These are phyloP conservation scores for Globisporangium rhizosaccharum DNA, from an alignment of 352 stramenopile species.

Conservation along the genomic window DNA sequence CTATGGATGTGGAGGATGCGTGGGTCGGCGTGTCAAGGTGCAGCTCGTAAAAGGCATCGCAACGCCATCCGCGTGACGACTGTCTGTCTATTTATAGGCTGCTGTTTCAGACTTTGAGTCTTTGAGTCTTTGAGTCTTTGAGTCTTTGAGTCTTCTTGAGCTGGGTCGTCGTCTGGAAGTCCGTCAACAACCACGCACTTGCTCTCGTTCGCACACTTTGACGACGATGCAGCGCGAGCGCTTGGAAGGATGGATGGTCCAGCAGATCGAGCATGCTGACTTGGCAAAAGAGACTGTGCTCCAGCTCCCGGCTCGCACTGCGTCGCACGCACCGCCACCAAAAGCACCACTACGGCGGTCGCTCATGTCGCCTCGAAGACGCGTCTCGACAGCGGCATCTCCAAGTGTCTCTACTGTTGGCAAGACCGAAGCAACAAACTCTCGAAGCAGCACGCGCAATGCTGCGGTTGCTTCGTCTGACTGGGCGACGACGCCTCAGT, in stretches of 20 bases:
- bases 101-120: no score
- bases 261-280: slow-evolving; percentile 63
- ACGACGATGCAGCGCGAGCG: slow-evolving; percentile 57
- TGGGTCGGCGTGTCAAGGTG: neutral
- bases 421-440: neutral
- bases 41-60: neutral
- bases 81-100: no score
- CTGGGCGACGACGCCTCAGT: neutral
- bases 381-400: neutral
- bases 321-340: neutral
- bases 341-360: slow-evolving; percentile 12
- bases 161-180: no score
- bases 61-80: no score
- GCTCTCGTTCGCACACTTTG: no score
- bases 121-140: no score
- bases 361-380: slow-evolving; percentile 1
- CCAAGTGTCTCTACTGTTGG: neutral
- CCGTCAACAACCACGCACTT: no score
- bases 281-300: slow-evolving; percentile 62
- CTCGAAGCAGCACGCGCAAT: neutral
- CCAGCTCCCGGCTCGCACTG: slow-evolving; percentile 31
- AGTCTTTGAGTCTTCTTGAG: no score
- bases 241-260: slow-evolving; percentile 73
- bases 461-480: neutral
- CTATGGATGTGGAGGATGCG: neutral